Evolutionary conservation across 1,284 basidiomycete genomes (phyloP).

Genomic region (Tilletia horrida): DNA sequence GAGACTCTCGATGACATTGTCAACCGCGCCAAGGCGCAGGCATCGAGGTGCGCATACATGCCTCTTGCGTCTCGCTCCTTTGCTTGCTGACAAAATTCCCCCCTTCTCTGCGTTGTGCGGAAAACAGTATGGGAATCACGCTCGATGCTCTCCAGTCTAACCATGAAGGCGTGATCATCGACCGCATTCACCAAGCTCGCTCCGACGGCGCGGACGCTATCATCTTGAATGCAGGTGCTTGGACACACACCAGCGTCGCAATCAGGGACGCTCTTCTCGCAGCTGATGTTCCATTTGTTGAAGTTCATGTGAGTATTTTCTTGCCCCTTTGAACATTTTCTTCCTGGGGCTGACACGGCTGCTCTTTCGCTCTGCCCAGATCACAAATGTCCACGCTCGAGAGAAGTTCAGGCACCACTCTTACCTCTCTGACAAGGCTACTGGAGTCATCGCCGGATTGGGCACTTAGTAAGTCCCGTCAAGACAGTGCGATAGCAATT

Average conservation of each 20-base stretch:
- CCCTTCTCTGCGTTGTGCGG: background rate
- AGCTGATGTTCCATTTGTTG: constrained; percentile 53
- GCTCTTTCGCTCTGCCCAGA: constrained; percentile 20
- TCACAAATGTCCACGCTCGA: constrained; percentile 54
- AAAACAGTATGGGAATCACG: constrained; percentile 13
- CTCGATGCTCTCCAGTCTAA: constrained; percentile 52
- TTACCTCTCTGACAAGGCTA: constrained; percentile 53
- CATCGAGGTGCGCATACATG: constrained; percentile 1
- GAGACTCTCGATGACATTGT: constrained; percentile 50
- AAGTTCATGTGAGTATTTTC: constrained; percentile 48
- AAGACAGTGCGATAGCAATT: no score
- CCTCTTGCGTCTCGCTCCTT: background rate
- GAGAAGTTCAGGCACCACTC: constrained; percentile 55
- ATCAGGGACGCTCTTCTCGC: constrained; percentile 53
- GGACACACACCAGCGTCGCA: constrained; percentile 54
- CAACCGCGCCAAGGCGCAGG: constrained; percentile 12
- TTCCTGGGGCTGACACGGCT: background rate
- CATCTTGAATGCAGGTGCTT: constrained; percentile 54
- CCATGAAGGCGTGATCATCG: constrained; percentile 54
- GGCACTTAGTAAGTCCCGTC: constrained; percentile 28
- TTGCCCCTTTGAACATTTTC: background rate
- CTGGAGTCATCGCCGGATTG: constrained; percentile 48
- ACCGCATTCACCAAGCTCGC: constrained; percentile 50
- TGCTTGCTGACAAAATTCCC: background rate
- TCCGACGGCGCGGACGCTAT: constrained; percentile 31